Evolutionary conservation across 371 early-diverging fungal species (phyloP).

Genomic region (Cokeromyces recurvatus): DNA sequence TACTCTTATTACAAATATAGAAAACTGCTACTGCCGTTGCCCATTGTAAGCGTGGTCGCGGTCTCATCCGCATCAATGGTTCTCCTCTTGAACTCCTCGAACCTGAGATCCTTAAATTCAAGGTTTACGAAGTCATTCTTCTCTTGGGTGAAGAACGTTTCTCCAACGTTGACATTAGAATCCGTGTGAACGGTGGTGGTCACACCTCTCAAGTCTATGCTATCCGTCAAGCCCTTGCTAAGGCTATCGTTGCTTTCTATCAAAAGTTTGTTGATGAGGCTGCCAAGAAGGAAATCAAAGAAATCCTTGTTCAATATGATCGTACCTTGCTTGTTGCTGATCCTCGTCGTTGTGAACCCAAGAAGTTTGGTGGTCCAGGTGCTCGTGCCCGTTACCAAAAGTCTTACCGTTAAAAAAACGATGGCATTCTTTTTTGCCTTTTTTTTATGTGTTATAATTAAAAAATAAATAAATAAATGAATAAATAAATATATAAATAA

Average conservation of each 20-base stretch:
- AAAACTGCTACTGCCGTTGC: conserved; percentile 99
- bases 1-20: conserved; percentile 52
- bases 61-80: conserved; percentile 72
- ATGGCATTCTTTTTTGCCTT: neutral
- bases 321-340: neutral
- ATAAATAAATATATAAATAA: too few relatives aligned
- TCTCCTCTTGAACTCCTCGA: conserved; percentile 93
- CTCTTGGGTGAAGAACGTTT: conserved; percentile 95
- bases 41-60: neutral
- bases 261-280: conserved; percentile 99
- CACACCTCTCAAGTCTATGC: conserved; percentile 48
- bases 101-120: conserved; percentile 94
- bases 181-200: conserved; percentile 96
- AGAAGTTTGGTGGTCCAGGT: conserved; percentile 96
- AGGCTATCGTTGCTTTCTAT: conserved; percentile 98
- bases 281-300: conserved; percentile 61
- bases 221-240: conserved; percentile 96
- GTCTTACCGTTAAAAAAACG: conserved; percentile 65
- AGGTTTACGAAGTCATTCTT: conserved; percentile 98
- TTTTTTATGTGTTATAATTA: too few relatives aligned
- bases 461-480: too few relatives aligned
- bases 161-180: conserved; percentile 94
- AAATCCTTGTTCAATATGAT: neutral
- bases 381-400: conserved; percentile 99
- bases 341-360: neutral